These are phyloP conservation scores for Populus hybrid DNA, from an alignment of 441 rosid genomes.

Conservation along the genomic window DNA sequence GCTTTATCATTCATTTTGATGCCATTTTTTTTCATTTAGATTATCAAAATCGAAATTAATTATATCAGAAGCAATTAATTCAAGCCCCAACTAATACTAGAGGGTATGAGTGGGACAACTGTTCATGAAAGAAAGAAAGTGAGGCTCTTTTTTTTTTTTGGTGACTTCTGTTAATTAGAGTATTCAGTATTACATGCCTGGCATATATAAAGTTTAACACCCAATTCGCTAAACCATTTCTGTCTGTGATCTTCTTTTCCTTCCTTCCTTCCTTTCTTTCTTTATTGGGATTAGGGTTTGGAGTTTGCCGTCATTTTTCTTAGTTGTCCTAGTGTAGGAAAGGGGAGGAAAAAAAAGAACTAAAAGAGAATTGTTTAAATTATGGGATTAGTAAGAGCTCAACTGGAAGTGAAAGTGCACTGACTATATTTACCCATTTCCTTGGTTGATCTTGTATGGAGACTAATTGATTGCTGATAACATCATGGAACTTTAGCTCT, in stretches of 20 bases:
- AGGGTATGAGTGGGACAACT: neutral
- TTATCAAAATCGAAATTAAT: neutral
- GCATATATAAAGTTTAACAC: neutral
- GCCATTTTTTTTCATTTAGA: neutral
- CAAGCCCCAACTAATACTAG: neutral
- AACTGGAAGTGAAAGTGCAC: neutral
- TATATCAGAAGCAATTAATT: neutral
- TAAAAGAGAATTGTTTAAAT: neutral
- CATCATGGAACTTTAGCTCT: neutral
- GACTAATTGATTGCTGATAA: neutral
- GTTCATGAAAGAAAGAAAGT: neutral
- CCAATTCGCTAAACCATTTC: neutral
- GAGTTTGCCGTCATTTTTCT: neutral
- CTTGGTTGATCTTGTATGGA: constrained; percentile 6
- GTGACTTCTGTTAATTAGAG: neutral
- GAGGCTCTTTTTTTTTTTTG: neutral
- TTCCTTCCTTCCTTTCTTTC: neutral
- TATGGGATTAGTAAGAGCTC: neutral
- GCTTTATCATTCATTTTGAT: neutral
- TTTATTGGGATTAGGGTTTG: neutral
- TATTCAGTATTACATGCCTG: neutral
- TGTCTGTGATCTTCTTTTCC: neutral
- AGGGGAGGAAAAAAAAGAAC: neutral
- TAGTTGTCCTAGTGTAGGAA: neutral
- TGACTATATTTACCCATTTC: neutral